Evolutionary conservation across 331 rosid genomes (phyloP).

Genomic region (Cydonia oblonga): DNA sequence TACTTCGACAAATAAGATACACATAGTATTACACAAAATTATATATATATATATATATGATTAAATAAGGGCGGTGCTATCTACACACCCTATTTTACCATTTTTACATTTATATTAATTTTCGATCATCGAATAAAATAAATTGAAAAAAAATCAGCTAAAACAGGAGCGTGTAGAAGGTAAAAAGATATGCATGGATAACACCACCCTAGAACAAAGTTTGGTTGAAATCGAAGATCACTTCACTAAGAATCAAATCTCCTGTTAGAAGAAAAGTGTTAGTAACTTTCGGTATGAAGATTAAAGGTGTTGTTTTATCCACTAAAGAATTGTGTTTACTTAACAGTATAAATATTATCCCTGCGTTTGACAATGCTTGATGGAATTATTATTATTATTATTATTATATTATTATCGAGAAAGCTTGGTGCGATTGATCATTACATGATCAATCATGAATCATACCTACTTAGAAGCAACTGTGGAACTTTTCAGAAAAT

Average conservation of each 20-base stretch:
- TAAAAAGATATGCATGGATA: no score
- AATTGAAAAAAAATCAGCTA: no score
- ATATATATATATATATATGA: no score
- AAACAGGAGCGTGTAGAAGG: no score
- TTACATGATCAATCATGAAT: neutral
- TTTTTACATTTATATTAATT: no score
- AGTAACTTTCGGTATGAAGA: conserved; percentile 3
- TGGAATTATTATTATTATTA: neutral
- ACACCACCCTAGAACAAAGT: no score
- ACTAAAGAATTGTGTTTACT: neutral
- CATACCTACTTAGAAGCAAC: neutral
- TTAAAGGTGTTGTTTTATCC: neutral
- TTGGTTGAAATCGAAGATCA: neutral
- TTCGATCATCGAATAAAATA: no score
- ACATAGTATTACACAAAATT: neutral
- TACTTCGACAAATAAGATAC: no score
- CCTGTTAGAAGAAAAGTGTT: neutral
- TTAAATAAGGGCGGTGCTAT: no score
- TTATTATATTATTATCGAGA: neutral
- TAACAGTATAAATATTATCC: neutral
- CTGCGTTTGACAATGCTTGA: neutral
- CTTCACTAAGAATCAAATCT: neutral
- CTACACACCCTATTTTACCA: no score
- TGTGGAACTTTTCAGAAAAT: neutral
- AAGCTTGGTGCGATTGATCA: neutral